phyloP scores from a whole-genome alignment of 208 protist genomes.

The Trypanosoma rangeli region DNA sequence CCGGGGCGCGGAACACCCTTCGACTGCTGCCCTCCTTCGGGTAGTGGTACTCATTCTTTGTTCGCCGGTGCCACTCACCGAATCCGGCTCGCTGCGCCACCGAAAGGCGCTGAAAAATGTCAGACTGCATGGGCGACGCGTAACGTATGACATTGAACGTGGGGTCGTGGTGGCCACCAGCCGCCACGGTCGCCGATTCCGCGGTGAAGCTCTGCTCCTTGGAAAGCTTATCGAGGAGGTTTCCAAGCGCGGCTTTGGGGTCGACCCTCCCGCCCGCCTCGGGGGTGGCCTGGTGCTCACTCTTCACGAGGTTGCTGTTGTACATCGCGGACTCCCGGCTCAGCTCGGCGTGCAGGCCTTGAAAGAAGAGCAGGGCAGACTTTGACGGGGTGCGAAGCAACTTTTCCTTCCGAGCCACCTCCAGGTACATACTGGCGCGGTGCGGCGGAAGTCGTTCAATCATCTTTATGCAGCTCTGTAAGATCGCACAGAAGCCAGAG shows the following conservation, averaged over 20 bases:
- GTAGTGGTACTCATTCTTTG: constrained; percentile 43
- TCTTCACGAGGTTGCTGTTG: constrained; percentile 15
- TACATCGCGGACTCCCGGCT: constrained; percentile 17
- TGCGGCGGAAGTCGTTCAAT: constrained; percentile 59
- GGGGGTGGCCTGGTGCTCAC: not conserved
- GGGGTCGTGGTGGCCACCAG: constrained; percentile 15
- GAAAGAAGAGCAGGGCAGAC: constrained; percentile 45
- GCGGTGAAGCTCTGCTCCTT: constrained; percentile 21
- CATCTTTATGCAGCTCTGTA: constrained; percentile 55
- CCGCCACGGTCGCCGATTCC: constrained; percentile 1
- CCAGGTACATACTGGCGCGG: constrained; percentile 47
- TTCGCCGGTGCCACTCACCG: constrained; percentile 44
- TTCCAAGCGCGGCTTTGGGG: constrained; percentile 45
- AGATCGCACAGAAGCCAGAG: constrained; percentile 37
- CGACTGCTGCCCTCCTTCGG: constrained; percentile 40
- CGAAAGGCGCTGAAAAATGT: constrained; percentile 35
- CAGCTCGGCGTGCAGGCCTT: constrained; percentile 39
- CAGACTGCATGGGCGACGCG: constrained; percentile 25
- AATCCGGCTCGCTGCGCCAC: constrained; percentile 59
- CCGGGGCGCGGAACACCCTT: constrained; percentile 56
- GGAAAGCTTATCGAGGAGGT: constrained; percentile 50
- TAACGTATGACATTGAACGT: constrained; percentile 17
- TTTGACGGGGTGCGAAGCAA: constrained; percentile 37
- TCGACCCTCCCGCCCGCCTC: not conserved
- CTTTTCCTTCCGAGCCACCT: constrained; percentile 42